A percentile compares a stretch with the other conserved stretches of the same genome.
Conservation (phyloP, 305 asterid species). For the Caryopteris hybrid region DNA sequence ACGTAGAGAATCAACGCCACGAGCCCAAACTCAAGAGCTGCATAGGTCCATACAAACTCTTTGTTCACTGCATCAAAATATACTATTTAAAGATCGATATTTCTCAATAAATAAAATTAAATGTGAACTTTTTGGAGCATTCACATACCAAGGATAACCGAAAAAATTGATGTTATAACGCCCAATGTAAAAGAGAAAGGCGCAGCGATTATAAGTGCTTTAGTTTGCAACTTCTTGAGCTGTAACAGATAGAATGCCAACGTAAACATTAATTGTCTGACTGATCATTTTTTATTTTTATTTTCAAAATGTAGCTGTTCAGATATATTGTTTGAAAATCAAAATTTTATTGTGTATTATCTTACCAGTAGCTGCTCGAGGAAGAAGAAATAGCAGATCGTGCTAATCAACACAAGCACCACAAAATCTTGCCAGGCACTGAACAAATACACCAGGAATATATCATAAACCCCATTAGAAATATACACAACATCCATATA, state of each 20-base stretch:
- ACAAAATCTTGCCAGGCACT: slow-evolving; percentile 96
- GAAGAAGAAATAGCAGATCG: slow-evolving; percentile 93
- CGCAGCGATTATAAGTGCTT: slow-evolving; percentile 65
- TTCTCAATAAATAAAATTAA: neutral
- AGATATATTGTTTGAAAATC: neutral
- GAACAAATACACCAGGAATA: slow-evolving; percentile 22
- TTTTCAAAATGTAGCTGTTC: neutral
- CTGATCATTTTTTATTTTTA: neutral
- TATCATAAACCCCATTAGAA: slow-evolving; percentile 17
- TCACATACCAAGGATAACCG: slow-evolving; percentile 58
- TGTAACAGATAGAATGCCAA: slow-evolving; percentile 21
- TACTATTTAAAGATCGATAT: slow-evolving; percentile 10
- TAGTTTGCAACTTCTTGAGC: slow-evolving; percentile 56
- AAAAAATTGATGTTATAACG: slow-evolving; percentile 60
- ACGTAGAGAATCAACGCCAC: slow-evolving; percentile 58
- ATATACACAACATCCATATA: neutral
- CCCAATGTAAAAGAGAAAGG: slow-evolving; percentile 88
- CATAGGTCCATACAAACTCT: slow-evolving; percentile 77
- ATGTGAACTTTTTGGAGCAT: neutral
- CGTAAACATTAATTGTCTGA: neutral
- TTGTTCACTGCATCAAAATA: slow-evolving; percentile 54
- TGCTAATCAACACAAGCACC: slow-evolving; percentile 90
- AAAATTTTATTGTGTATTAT: slow-evolving; percentile 12
- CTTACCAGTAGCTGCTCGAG: slow-evolving; percentile 92
- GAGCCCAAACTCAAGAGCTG: slow-evolving; percentile 78